Base-by-base conservation (phyloP, 2,329 filamentous ascomycete species). In the Knufia fluminis region DNA sequence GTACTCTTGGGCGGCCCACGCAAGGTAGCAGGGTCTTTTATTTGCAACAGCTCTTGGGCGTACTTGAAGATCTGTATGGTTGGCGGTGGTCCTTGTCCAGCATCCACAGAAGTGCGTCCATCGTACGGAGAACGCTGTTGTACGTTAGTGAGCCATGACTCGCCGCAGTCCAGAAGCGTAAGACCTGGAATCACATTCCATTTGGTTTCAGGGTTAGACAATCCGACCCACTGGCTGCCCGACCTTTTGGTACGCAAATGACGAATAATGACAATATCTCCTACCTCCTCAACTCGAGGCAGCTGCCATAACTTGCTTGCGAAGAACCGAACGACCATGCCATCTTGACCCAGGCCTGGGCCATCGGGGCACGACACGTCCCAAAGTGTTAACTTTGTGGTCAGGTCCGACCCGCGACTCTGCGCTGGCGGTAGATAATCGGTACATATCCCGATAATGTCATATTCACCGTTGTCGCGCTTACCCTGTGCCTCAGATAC, bases 361-460 rank as follows among this genome's bases (percentile, higher is more conserved):
- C 71, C 66, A 6, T 20, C 31, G 10, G 7, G 4, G 23, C 45
- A 48, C 3, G 77, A 80, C 9, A 67, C 60, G 60, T 89, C 84
- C 58, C 71, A 77, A 3, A 89, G 61, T 1, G 72, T 76, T 28
- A 87, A 68, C 19, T 74, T 73, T 52, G 75, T 77, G 63, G 83
- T 84, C 58, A 65, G 76, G 74, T 85, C 82, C 20, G 63, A 59
- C 19, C 76, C 74, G 48, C 53, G 68, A 1, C 80, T 80, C 9
- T 62, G 49, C 0, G 69, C 71, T 1, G 79, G 76, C 1, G 72
- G 65, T 50, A 78, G 73, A 43, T 73, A 74, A 57, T 91, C 85
- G 46, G 79, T 77, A 2, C 91, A 77, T 3, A 91, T 66, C 1
- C 87, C 89, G 45, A 88, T 75, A 35, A 92, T 67, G 65, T 71